Conservation (phyloP, 352 stramenopile genomes). For the Globisporangium carolinianum region DNA sequence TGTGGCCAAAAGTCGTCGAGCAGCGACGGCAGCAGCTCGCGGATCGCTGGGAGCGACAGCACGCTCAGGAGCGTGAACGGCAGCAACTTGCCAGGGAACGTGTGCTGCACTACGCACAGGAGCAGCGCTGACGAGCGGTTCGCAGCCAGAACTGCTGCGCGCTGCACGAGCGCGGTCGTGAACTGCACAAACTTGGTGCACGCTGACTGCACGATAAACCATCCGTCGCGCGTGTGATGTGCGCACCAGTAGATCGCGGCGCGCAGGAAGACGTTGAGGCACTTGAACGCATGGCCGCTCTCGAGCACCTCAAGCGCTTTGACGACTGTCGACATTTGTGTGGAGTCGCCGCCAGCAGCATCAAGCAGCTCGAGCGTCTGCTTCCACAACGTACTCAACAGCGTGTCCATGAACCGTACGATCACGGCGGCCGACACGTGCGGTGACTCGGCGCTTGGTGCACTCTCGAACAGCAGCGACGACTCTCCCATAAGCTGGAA, state of each 20-base stretch:
- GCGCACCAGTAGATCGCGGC: slow-evolving; percentile 74
- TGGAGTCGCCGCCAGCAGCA: not conserved
- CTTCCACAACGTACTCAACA: slow-evolving; percentile 49
- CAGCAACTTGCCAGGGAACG: slow-evolving; percentile 66
- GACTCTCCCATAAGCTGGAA: slow-evolving; percentile 75
- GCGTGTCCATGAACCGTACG: slow-evolving; percentile 41
- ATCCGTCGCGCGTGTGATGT: slow-evolving; percentile 32
- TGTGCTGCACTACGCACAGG: slow-evolving; percentile 37
- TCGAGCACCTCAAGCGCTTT: slow-evolving; percentile 42
- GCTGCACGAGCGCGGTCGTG: slow-evolving; percentile 29
- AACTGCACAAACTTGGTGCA: slow-evolving; percentile 51
- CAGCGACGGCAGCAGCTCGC: slow-evolving; percentile 27
- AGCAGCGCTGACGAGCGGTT: slow-evolving; percentile 13
- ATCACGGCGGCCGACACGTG: slow-evolving; percentile 15
- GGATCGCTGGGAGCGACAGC: slow-evolving; percentile 54
- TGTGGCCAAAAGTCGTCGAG: slow-evolving; percentile 40
- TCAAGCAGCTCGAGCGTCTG: slow-evolving; percentile 22
- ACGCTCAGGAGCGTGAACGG: slow-evolving; percentile 66
- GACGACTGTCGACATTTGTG: not conserved
- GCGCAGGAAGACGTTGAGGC: slow-evolving; percentile 69
- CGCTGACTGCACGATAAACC: slow-evolving; percentile 48
- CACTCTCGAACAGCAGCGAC: slow-evolving; percentile 15
- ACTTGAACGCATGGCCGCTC: slow-evolving; percentile 62
- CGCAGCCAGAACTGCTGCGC: slow-evolving; percentile 10
- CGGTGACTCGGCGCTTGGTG: slow-evolving; percentile 5